Evolutionary conservation across 2,329 filamentous ascomycete species (phyloP), one percentile per base, ranked within the genome.

Genomic region (Ceratocystis alfenasii): DNA sequence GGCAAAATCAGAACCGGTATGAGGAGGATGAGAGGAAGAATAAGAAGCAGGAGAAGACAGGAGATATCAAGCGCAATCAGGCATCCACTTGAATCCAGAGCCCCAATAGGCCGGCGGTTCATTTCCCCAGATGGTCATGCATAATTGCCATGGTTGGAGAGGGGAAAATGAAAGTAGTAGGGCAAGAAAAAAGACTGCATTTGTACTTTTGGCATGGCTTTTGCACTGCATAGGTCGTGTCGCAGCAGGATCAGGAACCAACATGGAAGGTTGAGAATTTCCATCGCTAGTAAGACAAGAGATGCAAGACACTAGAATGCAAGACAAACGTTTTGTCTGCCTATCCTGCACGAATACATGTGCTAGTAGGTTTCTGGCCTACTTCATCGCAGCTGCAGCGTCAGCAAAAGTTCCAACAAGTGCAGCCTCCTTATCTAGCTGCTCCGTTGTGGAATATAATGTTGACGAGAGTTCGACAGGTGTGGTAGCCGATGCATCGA

Each of bases 351-450:
- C 33, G 8, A 12, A 36, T 36, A 12, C 33, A 36, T 12, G 10
- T 12, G 33, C 33, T 36, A 36, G 17, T 10, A 7, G 20, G 3
- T 50, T 57, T 28, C 5, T 30, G 2, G 2, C 10, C 48, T 65
- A 65, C 22, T 46, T 59, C 75, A 81, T 80, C 17, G 78, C 80
- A 10, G 79, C 79, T 25, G 80, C 81, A 25, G 82, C 83, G 71
- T 85, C 83, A 57, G 81, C 79, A 75, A 85, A 85, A 17, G 82
- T 84, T 55, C 83, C 82, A 15, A 85, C 81, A 50, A 85, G 77
- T 68, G 81, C 80, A 53, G 76, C 72, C 46, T 73, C 76, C 68
- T 81, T 80, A 62, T 83, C 80, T 64, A 82, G 79, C 55, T 76
- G 76, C 1, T 63, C 57, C 22, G 45, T 55, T 7, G 28, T 28